A percentile compares a stretch with the other conserved stretches of the same genome.
These are phyloP conservation scores for Liriodendron chinense DNA, from an alignment of 164 flowering plant species.

Conservation along the genomic window DNA sequence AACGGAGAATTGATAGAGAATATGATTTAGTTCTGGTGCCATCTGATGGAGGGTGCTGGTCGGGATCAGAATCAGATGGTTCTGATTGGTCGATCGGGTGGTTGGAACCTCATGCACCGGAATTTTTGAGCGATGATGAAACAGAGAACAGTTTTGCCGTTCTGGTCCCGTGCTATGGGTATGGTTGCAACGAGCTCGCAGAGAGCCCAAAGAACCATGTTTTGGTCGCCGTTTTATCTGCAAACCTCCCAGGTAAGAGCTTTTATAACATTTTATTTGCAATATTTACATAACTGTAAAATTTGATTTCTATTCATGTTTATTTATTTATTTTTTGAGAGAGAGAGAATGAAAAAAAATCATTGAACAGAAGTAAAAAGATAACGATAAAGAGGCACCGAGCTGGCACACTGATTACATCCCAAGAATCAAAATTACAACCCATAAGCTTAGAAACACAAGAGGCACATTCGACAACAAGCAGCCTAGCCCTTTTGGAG, in stretches of 20 bases:
- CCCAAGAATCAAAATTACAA: too few relatives aligned
- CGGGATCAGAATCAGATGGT: conserved; percentile 84
- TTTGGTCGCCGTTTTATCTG: conserved; percentile 36
- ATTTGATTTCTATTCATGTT: not conserved
- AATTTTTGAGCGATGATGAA: conserved; percentile 66
- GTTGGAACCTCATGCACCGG: conserved; percentile 89
- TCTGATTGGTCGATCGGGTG: conserved; percentile 95
- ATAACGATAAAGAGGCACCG: too few relatives aligned
- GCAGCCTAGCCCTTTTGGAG: too few relatives aligned
- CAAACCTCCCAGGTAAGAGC: conserved; percentile 38
- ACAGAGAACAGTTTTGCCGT: conserved; percentile 73
- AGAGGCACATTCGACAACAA: too few relatives aligned
- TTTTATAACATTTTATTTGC: too few relatives aligned
- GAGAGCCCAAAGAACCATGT: conserved; percentile 35
- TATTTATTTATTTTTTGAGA: too few relatives aligned
- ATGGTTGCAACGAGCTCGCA: conserved; percentile 30
- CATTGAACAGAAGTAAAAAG: not conserved
- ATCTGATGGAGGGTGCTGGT: conserved; percentile 76
- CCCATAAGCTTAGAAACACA: too few relatives aligned
- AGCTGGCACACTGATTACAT: too few relatives aligned
- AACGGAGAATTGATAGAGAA: conserved; percentile 57
- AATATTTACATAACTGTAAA: conserved; percentile 27
- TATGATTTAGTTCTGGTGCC: conserved; percentile 82
- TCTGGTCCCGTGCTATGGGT: conserved; percentile 81
- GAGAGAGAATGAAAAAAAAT: not conserved